Conservation (phyloP, 257 asterid genomes). For the Solanum virginianum region DNA sequence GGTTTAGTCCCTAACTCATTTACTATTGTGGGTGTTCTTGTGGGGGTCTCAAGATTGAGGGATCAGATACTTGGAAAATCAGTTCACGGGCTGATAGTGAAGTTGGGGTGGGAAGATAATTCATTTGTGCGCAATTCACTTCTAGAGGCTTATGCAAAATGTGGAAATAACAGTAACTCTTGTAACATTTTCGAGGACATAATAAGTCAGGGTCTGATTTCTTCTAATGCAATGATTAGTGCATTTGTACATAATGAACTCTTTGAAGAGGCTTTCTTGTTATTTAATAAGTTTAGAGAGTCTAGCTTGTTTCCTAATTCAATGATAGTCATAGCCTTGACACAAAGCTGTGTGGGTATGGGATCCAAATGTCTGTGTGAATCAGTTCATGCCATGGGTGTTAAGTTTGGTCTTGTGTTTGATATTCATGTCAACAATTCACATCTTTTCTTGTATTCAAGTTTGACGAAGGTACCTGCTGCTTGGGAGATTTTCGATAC, state of each 20-base stretch:
- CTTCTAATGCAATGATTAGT: slow-evolving; percentile 10
- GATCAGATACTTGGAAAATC: neutral
- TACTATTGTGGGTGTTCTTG: slow-evolving; percentile 8
- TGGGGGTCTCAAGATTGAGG: neutral
- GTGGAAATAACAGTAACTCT: neutral
- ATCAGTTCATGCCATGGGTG: slow-evolving; percentile 1
- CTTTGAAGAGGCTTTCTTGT: neutral
- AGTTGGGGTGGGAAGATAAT: slow-evolving; percentile 3
- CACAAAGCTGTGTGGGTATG: neutral
- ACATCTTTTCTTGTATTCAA: slow-evolving; percentile 4
- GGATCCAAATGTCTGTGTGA: neutral
- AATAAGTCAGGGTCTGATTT: neutral
- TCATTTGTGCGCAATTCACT: slow-evolving; percentile 6
- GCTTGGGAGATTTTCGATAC: neutral
- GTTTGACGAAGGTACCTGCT: slow-evolving; percentile 1
- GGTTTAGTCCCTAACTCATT: slow-evolving; percentile 1
- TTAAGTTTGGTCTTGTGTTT: neutral
- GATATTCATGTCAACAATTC: slow-evolving; percentile 1
- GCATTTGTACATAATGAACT: slow-evolving; percentile 1
- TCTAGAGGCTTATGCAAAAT: slow-evolving; percentile 5
- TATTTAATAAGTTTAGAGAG: neutral
- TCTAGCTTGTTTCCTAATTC: neutral
- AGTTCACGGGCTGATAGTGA: slow-evolving; percentile 4
- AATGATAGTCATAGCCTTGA: neutral
- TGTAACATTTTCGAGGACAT: slow-evolving; percentile 1